phyloP scores from a whole-genome alignment of 768 basidiomycete species.

The Crepidotus variabilis region DNA sequence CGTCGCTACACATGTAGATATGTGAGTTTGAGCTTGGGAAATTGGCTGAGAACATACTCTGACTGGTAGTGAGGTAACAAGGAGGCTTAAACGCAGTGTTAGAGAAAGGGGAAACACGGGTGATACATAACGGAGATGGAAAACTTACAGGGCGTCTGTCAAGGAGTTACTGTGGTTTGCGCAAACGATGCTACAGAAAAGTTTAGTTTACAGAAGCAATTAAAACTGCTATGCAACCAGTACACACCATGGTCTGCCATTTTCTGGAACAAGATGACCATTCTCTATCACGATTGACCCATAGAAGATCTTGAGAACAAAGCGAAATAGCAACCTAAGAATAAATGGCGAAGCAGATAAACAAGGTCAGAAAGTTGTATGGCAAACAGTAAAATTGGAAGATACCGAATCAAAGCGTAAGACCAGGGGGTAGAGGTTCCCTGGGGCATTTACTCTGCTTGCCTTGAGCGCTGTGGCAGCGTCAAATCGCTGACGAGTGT shows the following conservation, averaged over 20 bases:
- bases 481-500: background rate
- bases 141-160: constrained; percentile 73
- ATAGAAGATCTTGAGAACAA: constrained; percentile 90
- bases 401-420: constrained; percentile 64
- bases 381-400: background rate
- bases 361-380: no score
- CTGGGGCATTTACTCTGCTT: constrained; percentile 14
- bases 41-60: constrained; percentile 36
- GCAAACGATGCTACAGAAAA: constrained; percentile 63
- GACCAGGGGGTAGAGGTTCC: constrained; percentile 36
- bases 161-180: constrained; percentile 86
- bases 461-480: background rate
- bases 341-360: background rate
- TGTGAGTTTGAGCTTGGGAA: background rate
- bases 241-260: constrained; percentile 69
- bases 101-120: constrained; percentile 1
- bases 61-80: constrained; percentile 71
- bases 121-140: background rate
- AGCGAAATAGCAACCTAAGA: constrained; percentile 62
- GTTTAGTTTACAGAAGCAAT: constrained; percentile 2
- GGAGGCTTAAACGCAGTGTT: constrained; percentile 33
- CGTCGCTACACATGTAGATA: constrained; percentile 46
- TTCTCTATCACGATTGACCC: constrained; percentile 86
- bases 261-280: constrained; percentile 61
- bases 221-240: constrained; percentile 1